A percentile compares a stretch with the other conserved stretches of the same genome.
phyloP scores from a whole-genome alignment of 2,329 filamentous ascomycete species.

The Fusarium sambucinum region DNA sequence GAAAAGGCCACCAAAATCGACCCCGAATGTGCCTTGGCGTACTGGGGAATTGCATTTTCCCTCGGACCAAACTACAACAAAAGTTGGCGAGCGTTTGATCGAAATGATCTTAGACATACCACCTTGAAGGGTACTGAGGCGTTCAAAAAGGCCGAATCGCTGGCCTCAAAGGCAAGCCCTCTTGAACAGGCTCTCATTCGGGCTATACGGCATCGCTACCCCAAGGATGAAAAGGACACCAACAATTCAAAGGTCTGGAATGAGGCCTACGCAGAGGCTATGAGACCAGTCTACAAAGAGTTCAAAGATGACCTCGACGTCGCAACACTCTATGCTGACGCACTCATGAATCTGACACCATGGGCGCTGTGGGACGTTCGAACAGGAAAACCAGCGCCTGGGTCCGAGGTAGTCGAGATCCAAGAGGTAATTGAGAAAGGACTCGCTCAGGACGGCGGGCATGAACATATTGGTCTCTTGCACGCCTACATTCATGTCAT shows the following conservation, averaged over 20 bases:
- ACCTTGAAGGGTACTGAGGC: constrained; percentile 24
- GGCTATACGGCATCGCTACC: constrained; percentile 73
- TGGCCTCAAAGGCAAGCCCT: constrained; percentile 43
- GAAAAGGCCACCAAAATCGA: constrained; percentile 67
- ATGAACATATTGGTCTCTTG: constrained; percentile 75
- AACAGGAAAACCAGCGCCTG: constrained; percentile 50
- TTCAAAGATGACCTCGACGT: constrained; percentile 54
- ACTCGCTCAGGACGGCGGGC: constrained; percentile 57
- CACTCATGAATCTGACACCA: constrained; percentile 59
- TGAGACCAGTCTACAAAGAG: constrained; percentile 51
- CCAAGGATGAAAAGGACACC: constrained; percentile 58
- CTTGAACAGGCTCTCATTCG: constrained; percentile 71
- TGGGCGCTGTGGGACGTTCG: constrained; percentile 57
- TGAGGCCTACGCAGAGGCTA: constrained; percentile 45
- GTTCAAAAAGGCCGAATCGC: constrained; percentile 26
- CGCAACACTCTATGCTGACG: constrained; percentile 50
- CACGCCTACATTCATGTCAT: constrained; percentile 84
- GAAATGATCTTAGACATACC: constrained; percentile 41
- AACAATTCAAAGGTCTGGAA: constrained; percentile 57
- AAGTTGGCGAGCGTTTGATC: constrained; percentile 65
- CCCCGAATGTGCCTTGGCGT: constrained; percentile 67
- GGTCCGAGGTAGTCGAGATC: constrained; percentile 51
- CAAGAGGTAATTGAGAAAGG: constrained; percentile 58
- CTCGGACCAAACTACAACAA: constrained; percentile 80
- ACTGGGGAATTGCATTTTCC: constrained; percentile 76